Percentiles rank a stretch among this genome's conserved stretches.
Evolutionary conservation across 2,329 filamentous ascomycete genomes (phyloP).

Genomic region (Purpureocillium lavendulum): DNA sequence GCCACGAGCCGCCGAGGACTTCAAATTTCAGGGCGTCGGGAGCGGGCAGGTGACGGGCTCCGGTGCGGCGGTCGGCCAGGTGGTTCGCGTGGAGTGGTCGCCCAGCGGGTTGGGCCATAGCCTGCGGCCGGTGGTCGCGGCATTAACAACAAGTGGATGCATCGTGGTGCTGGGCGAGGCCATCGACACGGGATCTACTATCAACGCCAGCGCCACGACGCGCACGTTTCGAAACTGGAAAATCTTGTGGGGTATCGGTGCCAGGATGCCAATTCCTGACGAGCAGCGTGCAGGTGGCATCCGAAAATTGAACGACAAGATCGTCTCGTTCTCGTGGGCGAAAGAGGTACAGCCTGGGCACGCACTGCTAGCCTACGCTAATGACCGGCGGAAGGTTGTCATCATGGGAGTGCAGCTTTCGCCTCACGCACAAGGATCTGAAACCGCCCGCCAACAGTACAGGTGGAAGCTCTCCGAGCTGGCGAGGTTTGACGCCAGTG

Average conservation of each 20-base stretch:
- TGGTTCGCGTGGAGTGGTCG: constrained; percentile 48
- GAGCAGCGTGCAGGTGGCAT: constrained; percentile 19
- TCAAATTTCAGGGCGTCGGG: constrained; percentile 34
- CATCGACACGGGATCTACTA: constrained; percentile 17
- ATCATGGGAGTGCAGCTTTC: constrained; percentile 39
- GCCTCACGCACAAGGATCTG: constrained; percentile 5
- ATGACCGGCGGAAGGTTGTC: constrained; percentile 39
- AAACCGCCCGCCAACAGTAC: constrained; percentile 15
- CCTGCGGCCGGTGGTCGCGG: constrained; percentile 40
- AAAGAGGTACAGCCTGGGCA: constrained; percentile 29
- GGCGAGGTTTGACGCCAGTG: constrained; percentile 36
- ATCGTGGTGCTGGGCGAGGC: constrained; percentile 44
- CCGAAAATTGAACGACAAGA: constrained; percentile 32
- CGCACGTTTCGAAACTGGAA: constrained; percentile 41
- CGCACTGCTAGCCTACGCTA: constrained; percentile 42
- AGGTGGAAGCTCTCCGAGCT: constrained; percentile 44
- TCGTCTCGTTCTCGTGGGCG: constrained; percentile 47
- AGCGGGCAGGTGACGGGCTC: constrained; percentile 35
- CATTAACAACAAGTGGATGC: constrained; percentile 40
- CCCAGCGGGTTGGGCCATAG: constrained; percentile 48
- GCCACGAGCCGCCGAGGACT: constrained; percentile 14
- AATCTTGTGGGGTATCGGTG: constrained; percentile 48
- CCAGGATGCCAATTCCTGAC: constrained; percentile 39
- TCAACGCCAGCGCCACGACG: constrained; percentile 21
- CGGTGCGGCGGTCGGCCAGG: constrained; percentile 44